A percentile compares a stretch with the other conserved stretches of the same genome.
These are phyloP conservation scores for Tuber borchii DNA, from an alignment of 495 filamentous ascomycete genomes.

Conservation along the genomic window DNA sequence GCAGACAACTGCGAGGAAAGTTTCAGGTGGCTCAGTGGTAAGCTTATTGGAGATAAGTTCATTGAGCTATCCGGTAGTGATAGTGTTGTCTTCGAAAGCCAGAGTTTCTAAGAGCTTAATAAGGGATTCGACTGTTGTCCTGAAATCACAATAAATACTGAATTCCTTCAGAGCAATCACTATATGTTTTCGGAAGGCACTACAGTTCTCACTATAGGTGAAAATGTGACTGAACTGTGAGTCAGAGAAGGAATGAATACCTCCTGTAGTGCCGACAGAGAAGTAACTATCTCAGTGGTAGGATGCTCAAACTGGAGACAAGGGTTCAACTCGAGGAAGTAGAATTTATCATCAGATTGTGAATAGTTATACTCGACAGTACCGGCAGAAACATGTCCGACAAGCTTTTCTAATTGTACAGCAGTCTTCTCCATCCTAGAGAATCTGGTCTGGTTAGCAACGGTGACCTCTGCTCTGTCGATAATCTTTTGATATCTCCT, in stretches of 20 bases:
- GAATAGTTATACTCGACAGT: constrained; percentile 99
- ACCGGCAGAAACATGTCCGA: constrained; percentile 97
- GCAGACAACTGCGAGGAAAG: constrained; percentile 81
- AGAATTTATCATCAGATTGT: constrained; percentile 96
- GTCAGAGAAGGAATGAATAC: constrained; percentile 98
- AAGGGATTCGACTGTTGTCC: constrained; percentile 96
- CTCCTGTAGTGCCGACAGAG: constrained; percentile 90
- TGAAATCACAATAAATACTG: constrained; percentile 98
- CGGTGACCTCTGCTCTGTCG: constrained; percentile 95
- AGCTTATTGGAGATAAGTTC: constrained; percentile 97
- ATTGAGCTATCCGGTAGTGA: constrained; percentile 97
- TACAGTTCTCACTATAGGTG: constrained; percentile 94
- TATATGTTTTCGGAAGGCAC: constrained; percentile 98
- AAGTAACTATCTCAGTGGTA: constrained; percentile 99
- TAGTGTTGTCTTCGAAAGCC: constrained; percentile 97
- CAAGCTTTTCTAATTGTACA: constrained; percentile 83
- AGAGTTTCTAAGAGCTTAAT: constrained; percentile 98
- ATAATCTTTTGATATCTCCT: constrained; percentile 99
- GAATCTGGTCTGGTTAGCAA: constrained; percentile 83
- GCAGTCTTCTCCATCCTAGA: constrained; percentile 93
- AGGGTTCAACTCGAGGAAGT: constrained; percentile 97
- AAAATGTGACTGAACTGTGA: constrained; percentile 99
- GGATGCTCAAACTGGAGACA: constrained; percentile 99
- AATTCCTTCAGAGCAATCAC: constrained; percentile 96
- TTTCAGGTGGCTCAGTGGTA: constrained; percentile 91